Evolutionary conservation across 257 asterid species (phyloP), one percentile per base, ranked within the genome.

Genomic region (Henckelia pumila): DNA sequence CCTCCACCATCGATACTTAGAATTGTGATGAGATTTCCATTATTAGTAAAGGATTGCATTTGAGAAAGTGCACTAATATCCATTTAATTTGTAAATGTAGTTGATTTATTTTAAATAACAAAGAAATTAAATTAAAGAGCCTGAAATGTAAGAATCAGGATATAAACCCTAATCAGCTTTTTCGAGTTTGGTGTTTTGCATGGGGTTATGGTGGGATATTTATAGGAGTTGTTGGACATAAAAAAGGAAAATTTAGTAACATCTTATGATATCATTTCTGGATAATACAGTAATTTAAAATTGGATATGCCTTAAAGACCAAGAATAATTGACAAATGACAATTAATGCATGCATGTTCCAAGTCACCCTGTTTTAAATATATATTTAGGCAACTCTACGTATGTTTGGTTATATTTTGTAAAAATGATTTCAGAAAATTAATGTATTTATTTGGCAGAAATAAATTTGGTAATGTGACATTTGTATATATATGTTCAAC

Each of bases 1-100:
- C 89, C 89, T 37, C 89, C 89, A 17, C 89, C 89, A 70, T 84
- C 89, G 0, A 84, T 81, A 64, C 87, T 81, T 37, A 84, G 77
- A 33, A 84, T 56, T 1, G 89, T 84, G 10, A 75, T 72, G 23
- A 81, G 17, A 2, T 78, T 74, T 32, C 86, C 86, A 21, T 68
- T 64, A 21, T 68, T 64, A 10, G 71, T 73, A 49, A 83, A 83
- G 29, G 85, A 75, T 59, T 81, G 80, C 8, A 83, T 74, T 59
- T 78, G 56, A 11, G 44, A 35, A 10, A 22, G 40, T 55, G 66
- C 52, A 44, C 33, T 67, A 13, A 40, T 40, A 40, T 40, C n/a
- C 50, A 40, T 10, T 40, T 40, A 40, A 1, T 40, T 40, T 3
- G 17, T 40, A 40, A 40, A 35, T 35, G 6, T 9, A 40, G 13